Evolutionary conservation across 371 early-diverging fungal species (phyloP).

Genomic region (Mucor irregularis): DNA sequence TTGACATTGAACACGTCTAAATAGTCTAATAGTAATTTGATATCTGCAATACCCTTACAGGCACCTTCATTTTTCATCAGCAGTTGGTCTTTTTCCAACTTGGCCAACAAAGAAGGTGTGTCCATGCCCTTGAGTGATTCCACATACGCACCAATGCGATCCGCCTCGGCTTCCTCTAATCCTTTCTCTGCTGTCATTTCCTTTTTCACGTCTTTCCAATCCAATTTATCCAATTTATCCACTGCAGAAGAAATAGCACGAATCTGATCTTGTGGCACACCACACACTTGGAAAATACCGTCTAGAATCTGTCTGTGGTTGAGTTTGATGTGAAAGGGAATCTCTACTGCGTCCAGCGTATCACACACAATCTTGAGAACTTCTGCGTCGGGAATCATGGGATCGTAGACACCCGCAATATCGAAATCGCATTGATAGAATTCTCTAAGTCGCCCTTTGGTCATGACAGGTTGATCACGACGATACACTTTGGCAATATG

Average conservation of each 20-base stretch:
- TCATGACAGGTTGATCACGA: constrained; percentile 99
- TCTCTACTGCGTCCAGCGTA: constrained; percentile 71
- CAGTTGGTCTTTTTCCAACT: constrained; percentile 57
- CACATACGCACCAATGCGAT: constrained; percentile 89
- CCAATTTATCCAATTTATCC: constrained; percentile 98
- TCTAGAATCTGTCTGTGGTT: constrained; percentile 97
- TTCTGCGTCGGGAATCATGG: constrained; percentile 98
- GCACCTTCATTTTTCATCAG: constrained; percentile 73
- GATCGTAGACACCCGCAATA: constrained; percentile 94
- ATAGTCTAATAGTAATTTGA: constrained; percentile 84
- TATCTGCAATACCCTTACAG: constrained; percentile 87
- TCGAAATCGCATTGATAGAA: constrained; percentile 99
- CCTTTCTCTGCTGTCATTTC: constrained; percentile 94
- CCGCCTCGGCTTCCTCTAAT: constrained; percentile 74
- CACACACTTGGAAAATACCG: constrained; percentile 93
- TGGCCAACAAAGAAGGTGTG: constrained; percentile 69
- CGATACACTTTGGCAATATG: constrained; percentile 99
- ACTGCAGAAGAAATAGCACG: constrained; percentile 96
- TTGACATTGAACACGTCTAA: constrained; percentile 78
- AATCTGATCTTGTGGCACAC: constrained; percentile 86
- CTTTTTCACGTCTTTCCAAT: constrained; percentile 91
- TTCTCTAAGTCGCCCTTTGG: constrained; percentile 98
- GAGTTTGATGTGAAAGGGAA: constrained; percentile 87
- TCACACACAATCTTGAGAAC: constrained; percentile 83
- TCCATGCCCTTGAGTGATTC: constrained; percentile 46